Evolutionary conservation across 441 rosid species (phyloP), one percentile per base, ranked within the genome.

Genomic region (Pelargonium fulgidum): DNA sequence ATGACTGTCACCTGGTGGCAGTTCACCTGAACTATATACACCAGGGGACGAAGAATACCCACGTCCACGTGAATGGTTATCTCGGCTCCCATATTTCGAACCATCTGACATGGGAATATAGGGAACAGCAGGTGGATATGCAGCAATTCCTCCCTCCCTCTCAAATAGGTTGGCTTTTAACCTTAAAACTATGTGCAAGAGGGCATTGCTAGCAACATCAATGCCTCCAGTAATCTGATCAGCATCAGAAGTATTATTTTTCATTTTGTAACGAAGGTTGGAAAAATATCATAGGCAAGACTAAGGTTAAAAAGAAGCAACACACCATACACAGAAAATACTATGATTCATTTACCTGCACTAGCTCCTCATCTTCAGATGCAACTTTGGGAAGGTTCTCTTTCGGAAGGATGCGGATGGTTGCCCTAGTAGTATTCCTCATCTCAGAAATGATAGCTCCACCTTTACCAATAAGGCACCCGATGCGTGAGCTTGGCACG

Each of bases 391-490:
- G 99, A 80, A 94, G 91, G 73, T 78, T 80, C 26, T 90, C 98
- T 79, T 92, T 94, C n/a, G 94, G 86, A 50, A 92, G 90, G 22
- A 94, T 86, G 62, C 98, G 92, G 70, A 94, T 94, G 72, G 85
- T 90, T 58, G 99, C 99, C 82, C 85, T 94, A 4, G 98, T 90
- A 54, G 80, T 63, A 74, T 85, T 85, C 80, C 99, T 85, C 90
- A 94, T 90, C 82, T 94, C 99, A 74, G 88, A 82, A 67, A 92
- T 87, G 71, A 92, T 92, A 66, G 87, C 79, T 69, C 99, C 99
- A 64, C 94, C 96, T 83, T 92, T 92, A 68, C 99, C 99, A 76
- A 94, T 87, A 66, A 94, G 88, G 80, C 99, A 94, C 68, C 98
- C 98, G 82, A 94, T 94, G 71, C 90, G 83, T n/a, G 97, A 89